phyloP scores from a whole-genome alignment of 2,329 filamentous ascomycete genomes.

The Ceratocystiopsis sp. region DNA sequence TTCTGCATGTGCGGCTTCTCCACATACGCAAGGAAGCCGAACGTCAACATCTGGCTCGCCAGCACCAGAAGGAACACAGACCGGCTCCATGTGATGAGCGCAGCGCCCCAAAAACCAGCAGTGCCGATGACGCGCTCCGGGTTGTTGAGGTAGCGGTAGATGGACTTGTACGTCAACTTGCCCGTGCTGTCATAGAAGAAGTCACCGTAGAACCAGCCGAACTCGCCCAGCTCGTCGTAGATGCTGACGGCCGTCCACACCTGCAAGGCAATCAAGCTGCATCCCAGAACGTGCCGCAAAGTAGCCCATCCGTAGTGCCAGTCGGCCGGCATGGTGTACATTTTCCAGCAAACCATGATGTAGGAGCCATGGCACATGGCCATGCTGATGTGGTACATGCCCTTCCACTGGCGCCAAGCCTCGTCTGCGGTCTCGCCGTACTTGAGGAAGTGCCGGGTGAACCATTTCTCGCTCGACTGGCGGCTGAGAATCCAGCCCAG shows the following conservation, averaged over 20 bases:
- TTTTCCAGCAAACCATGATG: slow-evolving; percentile 84
- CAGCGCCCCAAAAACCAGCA: slow-evolving; percentile 88
- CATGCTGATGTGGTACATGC: slow-evolving; percentile 84
- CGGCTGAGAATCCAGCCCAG: slow-evolving; percentile 69
- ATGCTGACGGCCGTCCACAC: slow-evolving; percentile 87
- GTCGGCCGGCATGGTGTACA: slow-evolving; percentile 74
- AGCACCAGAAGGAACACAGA: slow-evolving; percentile 77
- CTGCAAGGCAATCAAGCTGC: slow-evolving; percentile 67
- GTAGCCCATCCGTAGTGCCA: slow-evolving; percentile 78
- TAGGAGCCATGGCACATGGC: slow-evolving; percentile 80
- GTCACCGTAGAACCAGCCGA: slow-evolving; percentile 97
- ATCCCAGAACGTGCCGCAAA: slow-evolving; percentile 73
- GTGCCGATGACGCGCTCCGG: slow-evolving; percentile 87
- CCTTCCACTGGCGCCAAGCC: slow-evolving; percentile 97
- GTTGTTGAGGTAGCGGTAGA: slow-evolving; percentile 96
- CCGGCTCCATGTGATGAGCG: slow-evolving; percentile 80
- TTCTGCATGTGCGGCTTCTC: slow-evolving; percentile 98
- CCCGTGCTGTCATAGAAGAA: slow-evolving; percentile 89
- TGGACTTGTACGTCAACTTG: slow-evolving; percentile 88
- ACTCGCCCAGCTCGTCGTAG: slow-evolving; percentile 89
- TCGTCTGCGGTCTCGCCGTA: slow-evolving; percentile 81
- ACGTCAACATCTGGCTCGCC: slow-evolving; percentile 66
- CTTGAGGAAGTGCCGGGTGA: slow-evolving; percentile 96
- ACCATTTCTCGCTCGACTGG: slow-evolving; percentile 81
- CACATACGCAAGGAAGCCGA: slow-evolving; percentile 81